Base-by-base conservation (phyloP, 179 eudicot species). In the Beta corolliflora region DNA sequence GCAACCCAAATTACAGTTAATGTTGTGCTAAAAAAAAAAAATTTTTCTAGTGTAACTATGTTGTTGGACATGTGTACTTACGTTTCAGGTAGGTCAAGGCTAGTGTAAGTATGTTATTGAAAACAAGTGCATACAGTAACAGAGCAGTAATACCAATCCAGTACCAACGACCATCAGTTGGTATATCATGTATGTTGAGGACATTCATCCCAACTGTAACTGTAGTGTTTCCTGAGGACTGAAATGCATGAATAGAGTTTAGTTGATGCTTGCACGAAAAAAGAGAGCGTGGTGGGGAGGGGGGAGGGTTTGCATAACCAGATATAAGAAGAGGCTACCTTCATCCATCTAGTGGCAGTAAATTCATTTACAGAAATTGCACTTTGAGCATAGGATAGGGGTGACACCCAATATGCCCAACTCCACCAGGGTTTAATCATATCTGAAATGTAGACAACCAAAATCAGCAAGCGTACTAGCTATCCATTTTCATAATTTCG, bases 381-480 rank as follows among this genome's bases (percentile, higher is more conserved):
- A 80, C 86, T 87, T 84, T 92, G 98, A 36, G 89, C 95, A 75
- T 95, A 95, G 72, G 97, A 88, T 78, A 95, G 81, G 46, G 99
- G 99, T 67, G 99, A 94, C 59, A 94, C 76, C 99, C 99, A 95
- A 81, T 88, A 91, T 66, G 89, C 99, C 99, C 99, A 95, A n/a
- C 75, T 67, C 99, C 98, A 94, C 99, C 99, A 94, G 61, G 94
- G 92, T 86, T 91, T 89, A 58, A 94, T 86, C 92, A 90, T 86
- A 55, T 79, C 99, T 95, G 91, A 86, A 77, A 89, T 55, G 52
- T 52, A 58, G 58, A 75, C 70, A 86, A 16, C 14, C n/a, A 48
- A 86, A 11, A 18, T 11, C 65, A 71, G 59, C 64, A n/a, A 71
- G 77, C 36, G 25, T 1, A 1, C 8, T 48, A 7, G 4, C 55